Conservation (phyloP, 352 stramenopile species). For the Phytophthora crassamura region DNA sequence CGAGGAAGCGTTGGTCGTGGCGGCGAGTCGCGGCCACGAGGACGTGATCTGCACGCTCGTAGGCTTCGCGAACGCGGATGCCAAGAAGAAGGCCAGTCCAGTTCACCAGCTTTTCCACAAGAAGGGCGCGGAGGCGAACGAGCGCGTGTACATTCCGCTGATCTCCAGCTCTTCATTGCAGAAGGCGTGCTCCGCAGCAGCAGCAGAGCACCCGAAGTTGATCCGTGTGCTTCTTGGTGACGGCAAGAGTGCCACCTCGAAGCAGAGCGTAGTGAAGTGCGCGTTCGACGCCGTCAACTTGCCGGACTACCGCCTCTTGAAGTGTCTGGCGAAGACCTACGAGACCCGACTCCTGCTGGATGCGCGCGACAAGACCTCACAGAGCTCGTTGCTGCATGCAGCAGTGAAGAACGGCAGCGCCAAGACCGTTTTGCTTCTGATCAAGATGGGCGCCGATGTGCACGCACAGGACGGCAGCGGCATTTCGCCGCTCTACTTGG, state of each 20-base stretch:
- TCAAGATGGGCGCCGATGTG: slow-evolving; percentile 70
- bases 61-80: slow-evolving; percentile 35
- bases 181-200: slow-evolving; percentile 56
- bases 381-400: slow-evolving; percentile 67
- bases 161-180: slow-evolving; percentile 48
- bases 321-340: slow-evolving; percentile 58
- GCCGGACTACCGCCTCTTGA: slow-evolving; percentile 61
- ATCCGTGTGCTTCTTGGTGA: slow-evolving; percentile 62
- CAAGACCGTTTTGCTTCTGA: slow-evolving; percentile 65
- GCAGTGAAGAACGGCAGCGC: slow-evolving; percentile 59
- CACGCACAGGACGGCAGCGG: slow-evolving; percentile 63
- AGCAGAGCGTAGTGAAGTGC: slow-evolving; percentile 42
- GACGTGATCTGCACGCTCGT: slow-evolving; percentile 53
- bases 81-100: slow-evolving; percentile 34
- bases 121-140: slow-evolving; percentile 32
- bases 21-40: slow-evolving; percentile 46
- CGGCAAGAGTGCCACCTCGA: slow-evolving; percentile 41
- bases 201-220: slow-evolving; percentile 50
- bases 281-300: slow-evolving; percentile 57
- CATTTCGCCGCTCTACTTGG: slow-evolving; percentile 82
- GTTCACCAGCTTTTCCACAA: slow-evolving; percentile 49
- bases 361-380: slow-evolving; percentile 49
- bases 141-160: slow-evolving; percentile 29
- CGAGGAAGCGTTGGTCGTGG: slow-evolving; percentile 63
- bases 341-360: slow-evolving; percentile 50